Base-by-base conservation (phyloP, 148 eudicot genomes). In the Selenicereus undatus region DNA sequence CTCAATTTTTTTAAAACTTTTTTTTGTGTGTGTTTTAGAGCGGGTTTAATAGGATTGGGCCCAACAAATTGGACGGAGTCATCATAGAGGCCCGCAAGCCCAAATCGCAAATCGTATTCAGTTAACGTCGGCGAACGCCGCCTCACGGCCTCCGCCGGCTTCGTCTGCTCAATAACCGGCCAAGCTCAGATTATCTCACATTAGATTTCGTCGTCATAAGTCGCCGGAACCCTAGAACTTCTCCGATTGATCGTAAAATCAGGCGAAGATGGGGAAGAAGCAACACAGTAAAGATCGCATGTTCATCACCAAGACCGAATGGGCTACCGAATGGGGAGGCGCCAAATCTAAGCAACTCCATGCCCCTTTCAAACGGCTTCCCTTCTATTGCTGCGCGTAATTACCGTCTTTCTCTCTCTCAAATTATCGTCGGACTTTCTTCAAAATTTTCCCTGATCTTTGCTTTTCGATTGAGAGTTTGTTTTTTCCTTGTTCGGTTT, bases 291-390 rank as follows among this genome's bases (percentile, higher is more conserved):
- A 96, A 73, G 98, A 96, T 82, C 91, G 99, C 0, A 93, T 96
- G 98, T 96, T 76, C 89, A 88, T 96, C 0, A 96, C 99, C 10
- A 92, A 86, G 81, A 96, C 99, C 22, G 99, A 96, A 77, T 96
- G 98, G 99, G 99, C 99, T 64, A 96, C 99, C 75, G 99, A 96
- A 82, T 96, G 99, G 99, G 99, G 99, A 77, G 99, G 99, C 58
- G 97, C 97, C 75, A 96, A 96, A 75, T 88, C 95, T 75, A 93
- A 91, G 69, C 91, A 91, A 60, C 35, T 83, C 76, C 88, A 88
- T 56, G 86, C 97, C 73, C 93, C 93, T 45, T 96, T 93, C 86
- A 92, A 95, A 83, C 97, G 98, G 83, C 98, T 95, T 73, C 99
- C 99, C 26, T 95, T 93, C 84, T 92, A 93, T 75, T 95, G 99